phyloP scores from a whole-genome alignment of 2,329 filamentous ascomycete species.

The Trichoderma brevicompactum region DNA sequence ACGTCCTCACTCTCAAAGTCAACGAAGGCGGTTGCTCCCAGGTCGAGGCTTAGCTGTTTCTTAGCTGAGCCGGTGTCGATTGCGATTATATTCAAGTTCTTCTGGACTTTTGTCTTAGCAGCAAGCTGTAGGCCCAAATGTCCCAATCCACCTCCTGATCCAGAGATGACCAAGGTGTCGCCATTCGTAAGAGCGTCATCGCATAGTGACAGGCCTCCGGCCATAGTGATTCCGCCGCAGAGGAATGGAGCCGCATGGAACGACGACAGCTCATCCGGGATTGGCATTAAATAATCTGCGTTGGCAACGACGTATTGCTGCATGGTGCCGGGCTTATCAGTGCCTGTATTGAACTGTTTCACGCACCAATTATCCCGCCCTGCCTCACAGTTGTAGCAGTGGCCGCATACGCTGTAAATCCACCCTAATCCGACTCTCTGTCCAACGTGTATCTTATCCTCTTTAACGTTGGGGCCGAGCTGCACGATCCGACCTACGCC shows the following conservation, averaged over 20 bases:
- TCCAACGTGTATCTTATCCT: background rate
- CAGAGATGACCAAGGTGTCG: slow-evolving; percentile 11
- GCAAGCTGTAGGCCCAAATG: slow-evolving; percentile 5
- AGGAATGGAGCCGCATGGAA: slow-evolving; percentile 4
- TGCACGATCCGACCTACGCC: slow-evolving; percentile 1
- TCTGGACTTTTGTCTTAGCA: background rate
- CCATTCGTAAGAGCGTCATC: slow-evolving; percentile 2
- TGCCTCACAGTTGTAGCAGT: slow-evolving; percentile 13
- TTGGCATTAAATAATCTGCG: slow-evolving; percentile 15
- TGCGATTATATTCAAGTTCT: background rate
- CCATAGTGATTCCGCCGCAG: slow-evolving; percentile 15
- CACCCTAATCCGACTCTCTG: slow-evolving; percentile 12
- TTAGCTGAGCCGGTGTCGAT: slow-evolving; percentile 9
- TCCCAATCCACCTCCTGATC: slow-evolving; percentile 7
- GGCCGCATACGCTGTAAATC: slow-evolving; percentile 17
- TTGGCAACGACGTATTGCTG: slow-evolving; percentile 21
- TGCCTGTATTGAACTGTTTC: slow-evolving; percentile 9
- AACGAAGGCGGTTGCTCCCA: background rate
- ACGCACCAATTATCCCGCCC: slow-evolving; percentile 13
- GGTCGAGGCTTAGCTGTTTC: background rate
- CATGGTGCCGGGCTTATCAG: slow-evolving; percentile 14
- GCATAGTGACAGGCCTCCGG: background rate
- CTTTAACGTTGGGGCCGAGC: background rate
- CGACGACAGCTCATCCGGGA: slow-evolving; percentile 1
- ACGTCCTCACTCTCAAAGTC: slow-evolving; percentile 14